Conservation (phyloP, 305 asterid genomes). For the Fraxinus dipetala region DNA sequence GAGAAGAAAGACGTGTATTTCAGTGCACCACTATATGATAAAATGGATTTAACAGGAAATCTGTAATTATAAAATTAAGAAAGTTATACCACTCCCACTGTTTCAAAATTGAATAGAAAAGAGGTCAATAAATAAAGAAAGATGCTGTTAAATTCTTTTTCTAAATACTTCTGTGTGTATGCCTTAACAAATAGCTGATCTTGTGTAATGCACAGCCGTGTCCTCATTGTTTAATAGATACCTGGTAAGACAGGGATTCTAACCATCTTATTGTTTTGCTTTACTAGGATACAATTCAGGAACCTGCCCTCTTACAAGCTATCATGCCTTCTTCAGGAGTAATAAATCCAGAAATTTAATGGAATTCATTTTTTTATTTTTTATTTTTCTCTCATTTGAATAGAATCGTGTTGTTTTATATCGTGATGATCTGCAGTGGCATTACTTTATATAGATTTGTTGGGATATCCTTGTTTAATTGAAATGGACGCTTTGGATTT, state of each 20-base stretch:
- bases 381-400: not conserved
- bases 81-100: not conserved
- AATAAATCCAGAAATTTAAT: not conserved
- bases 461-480: not conserved
- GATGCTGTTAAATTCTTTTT: not conserved
- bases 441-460: not conserved
- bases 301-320: not conserved
- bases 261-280: not conserved
- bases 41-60: not conserved
- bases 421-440: not conserved
- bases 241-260: not conserved
- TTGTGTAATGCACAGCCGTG: not conserved
- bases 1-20: not conserved
- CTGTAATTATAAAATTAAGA: not conserved
- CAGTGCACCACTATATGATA: not conserved
- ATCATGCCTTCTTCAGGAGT: not conserved
- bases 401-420: not conserved
- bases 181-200: not conserved
- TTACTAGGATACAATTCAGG: not conserved
- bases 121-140: not conserved
- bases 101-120: not conserved
- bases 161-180: not conserved
- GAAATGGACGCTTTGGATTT: not conserved
- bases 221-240: not conserved
- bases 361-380: not conserved